Base-by-base conservation (phyloP, 768 basidiomycete genomes). In the Fibroporia radiculosa region DNA sequence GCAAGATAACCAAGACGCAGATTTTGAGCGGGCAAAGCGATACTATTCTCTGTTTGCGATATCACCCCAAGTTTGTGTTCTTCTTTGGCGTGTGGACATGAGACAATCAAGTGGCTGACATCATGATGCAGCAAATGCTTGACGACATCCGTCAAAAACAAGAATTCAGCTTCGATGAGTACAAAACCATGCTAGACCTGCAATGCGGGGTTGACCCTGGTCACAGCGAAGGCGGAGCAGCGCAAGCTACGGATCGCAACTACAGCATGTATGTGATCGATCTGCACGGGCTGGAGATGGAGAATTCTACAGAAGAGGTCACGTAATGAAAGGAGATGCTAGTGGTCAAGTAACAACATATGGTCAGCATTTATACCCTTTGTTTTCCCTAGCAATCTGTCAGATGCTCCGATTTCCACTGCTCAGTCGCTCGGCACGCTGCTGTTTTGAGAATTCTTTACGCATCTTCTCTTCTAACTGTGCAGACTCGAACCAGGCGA, bases 211-310 rank as follows among this genome's bases (percentile, higher is more conserved):
- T 92, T 27, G 80, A 89, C 56, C 79, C 73, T 47, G 66, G 62
- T n/a, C 64, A 68, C 11, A 73, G 71, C 16, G 76, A 78, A 27
- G 66, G 67, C 18, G 75, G 67, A 16, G 68, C 62, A 16, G 62
- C 71, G 27, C 75, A 73, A 50, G 77, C 82, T 6, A 57, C 62
- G 1, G 81, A 91, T 63, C 75, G 78, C 37, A 81, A 83, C 56
- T 91, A 90, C 62, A 84, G 82, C 63, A 79, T 84, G 75, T 92
- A 90, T 63, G 72, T 90, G 52, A 93, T 93, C 56, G 92, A 95
- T 57, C 64, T 96, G 55, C 93, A 93, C 56, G 86, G 82, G 47
- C 59, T 89, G 54, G 85, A 84, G 62, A 66, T 88, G 58, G 71
- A 69, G 54, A 58, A 58, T 33, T 57, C 57, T 10, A 70, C 72